Evolutionary conservation across 2,329 filamentous ascomycete species (phyloP).

Genomic region (Leptographium lundbergii): DNA sequence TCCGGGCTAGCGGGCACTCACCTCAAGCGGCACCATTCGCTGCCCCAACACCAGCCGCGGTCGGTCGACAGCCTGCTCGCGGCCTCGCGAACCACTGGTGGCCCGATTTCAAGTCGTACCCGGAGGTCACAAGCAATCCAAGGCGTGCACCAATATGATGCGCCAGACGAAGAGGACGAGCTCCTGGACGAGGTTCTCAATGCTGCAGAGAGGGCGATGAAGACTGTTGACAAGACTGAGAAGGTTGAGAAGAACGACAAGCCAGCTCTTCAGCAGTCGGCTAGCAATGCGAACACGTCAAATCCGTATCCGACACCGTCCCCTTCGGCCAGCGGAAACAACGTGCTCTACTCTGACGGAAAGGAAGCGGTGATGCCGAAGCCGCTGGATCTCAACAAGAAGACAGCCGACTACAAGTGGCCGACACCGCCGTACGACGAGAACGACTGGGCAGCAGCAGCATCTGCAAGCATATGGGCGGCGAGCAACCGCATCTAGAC

Average conservation of each 20-base stretch:
- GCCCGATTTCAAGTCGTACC: slow-evolving; percentile 67
- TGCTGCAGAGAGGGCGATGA: slow-evolving; percentile 63
- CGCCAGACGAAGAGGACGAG: slow-evolving; percentile 92
- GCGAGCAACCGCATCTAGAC: slow-evolving; percentile 49
- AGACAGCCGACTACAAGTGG: slow-evolving; percentile 57
- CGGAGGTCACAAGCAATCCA: slow-evolving; percentile 64
- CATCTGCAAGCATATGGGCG: slow-evolving; percentile 70
- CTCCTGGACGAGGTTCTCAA: slow-evolving; percentile 79
- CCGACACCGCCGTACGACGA: slow-evolving; percentile 94
- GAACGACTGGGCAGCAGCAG: slow-evolving; percentile 77
- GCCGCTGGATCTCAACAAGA: slow-evolving; percentile 56
- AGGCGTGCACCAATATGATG: slow-evolving; percentile 77
- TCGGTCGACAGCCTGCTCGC: slow-evolving; percentile 51
- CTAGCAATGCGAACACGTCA: slow-evolving; percentile 46
- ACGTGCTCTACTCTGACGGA: slow-evolving; percentile 58
- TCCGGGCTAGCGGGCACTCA: slow-evolving; percentile 28
- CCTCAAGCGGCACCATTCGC: slow-evolving; percentile 53
- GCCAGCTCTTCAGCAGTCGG: slow-evolving; percentile 45
- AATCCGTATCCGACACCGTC: slow-evolving; percentile 57
- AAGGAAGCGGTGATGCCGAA: slow-evolving; percentile 52
- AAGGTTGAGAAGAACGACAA: slow-evolving; percentile 45
- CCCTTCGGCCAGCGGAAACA: slow-evolving; percentile 72
- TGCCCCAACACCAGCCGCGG: slow-evolving; percentile 48
- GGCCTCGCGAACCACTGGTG: slow-evolving; percentile 35
- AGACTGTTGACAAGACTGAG: slow-evolving; percentile 20